Evolutionary conservation across 306 rosid species (phyloP).

Genomic region (Calophaca sinica): DNA sequence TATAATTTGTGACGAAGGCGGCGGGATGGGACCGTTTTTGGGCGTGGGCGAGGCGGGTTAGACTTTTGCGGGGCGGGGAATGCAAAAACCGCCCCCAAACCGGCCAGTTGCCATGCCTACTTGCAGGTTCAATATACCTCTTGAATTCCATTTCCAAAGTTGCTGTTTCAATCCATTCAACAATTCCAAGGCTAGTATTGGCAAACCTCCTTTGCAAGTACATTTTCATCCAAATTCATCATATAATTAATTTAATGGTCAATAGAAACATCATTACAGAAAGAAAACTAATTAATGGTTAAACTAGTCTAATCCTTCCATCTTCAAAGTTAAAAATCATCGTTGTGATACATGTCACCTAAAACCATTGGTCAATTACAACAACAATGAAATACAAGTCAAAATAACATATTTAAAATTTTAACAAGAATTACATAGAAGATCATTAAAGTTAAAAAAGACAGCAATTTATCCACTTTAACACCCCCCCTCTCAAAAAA

Average conservation of each 20-base stretch:
- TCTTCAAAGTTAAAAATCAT: too few species aligned
- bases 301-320: neutral
- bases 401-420: too few species aligned
- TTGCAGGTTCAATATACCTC: neutral
- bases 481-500: neutral
- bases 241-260: constrained; percentile 2
- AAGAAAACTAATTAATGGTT: constrained; percentile 18
- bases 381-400: too few species aligned
- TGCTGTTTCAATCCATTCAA: neutral
- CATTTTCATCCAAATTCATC: neutral
- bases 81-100: too few species aligned
- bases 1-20: too few species aligned
- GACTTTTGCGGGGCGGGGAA: too few species aligned
- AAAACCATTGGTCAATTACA: too few species aligned
- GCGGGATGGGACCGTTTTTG: too few species aligned
- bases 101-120: too few species aligned
- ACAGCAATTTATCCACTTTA: neutral
- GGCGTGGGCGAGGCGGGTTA: too few species aligned
- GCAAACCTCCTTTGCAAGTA: neutral
- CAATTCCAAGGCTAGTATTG: neutral
- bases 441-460: constrained; percentile 3
- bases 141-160: constrained; percentile 11
- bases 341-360: too few species aligned
- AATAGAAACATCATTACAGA: neutral
- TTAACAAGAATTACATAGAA: neutral